Base-by-base conservation (phyloP, 768 basidiomycete species). In the Calocera cornea region DNA sequence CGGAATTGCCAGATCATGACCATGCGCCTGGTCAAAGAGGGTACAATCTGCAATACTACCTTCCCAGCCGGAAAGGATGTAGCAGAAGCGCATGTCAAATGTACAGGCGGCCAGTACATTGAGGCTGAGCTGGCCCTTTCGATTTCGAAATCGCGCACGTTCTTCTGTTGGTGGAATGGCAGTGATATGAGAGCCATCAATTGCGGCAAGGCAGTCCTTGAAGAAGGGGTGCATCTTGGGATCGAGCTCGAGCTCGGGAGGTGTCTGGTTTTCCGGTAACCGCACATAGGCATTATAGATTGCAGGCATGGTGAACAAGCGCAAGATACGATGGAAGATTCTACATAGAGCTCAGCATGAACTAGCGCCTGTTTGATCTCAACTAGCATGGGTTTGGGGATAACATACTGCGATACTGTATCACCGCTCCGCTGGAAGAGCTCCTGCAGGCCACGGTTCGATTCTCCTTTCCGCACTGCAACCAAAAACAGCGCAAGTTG, bases 401-500 rank as follows among this genome's bases (percentile, higher is more conserved):
- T 41, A 17, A 70, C 69, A 16, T 65, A 77, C 79, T 75, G 74
- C 22, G 75, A 77, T 19, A 80, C 76, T 1, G 79, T 80, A 29
- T 77, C 77, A 10, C 73, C 75, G 70, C 76, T 77, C 1, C 73
- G 66, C 68, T 80, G 79, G 68, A 81, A 80, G 8, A 72, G 64
- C 65, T 80, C 79, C 66, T 75, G 73, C 41, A 77, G 68, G 47
- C 76, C 71, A 2, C 70, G 54, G 67, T 72, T 73, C 0, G 73
- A 65, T 16, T 70, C 41, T 1, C 78, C 77, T 34, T 74, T 77
- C 1, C 71, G 69, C 5, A 71, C 70, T 41, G 75, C 69, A 11
- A 72, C 68, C 17, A 80, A 74, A 66, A 80, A 80, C 17, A 80
- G 77, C 0, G 77, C 78, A 16, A 79, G 64, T 65, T 80, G 76